These are phyloP conservation scores for Penicillium arizonense DNA, from an alignment of 495 filamentous ascomycete genomes.

Conservation along the genomic window DNA sequence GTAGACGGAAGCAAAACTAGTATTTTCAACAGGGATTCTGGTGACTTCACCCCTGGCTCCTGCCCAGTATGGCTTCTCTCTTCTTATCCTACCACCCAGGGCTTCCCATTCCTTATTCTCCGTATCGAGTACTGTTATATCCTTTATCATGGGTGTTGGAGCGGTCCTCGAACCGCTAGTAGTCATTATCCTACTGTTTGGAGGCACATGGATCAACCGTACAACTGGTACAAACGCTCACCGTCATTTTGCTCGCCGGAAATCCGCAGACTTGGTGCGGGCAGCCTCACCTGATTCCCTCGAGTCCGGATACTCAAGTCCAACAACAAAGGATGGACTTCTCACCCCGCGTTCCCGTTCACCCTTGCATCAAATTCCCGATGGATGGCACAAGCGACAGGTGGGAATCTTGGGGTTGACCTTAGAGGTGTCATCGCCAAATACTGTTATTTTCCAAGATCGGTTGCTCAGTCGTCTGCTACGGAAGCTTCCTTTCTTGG, in stretches of 20 bases:
- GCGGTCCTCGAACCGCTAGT: constrained; percentile 53
- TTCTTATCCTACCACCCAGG: background rate
- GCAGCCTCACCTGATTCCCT: constrained; percentile 26
- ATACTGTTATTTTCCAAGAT: constrained; percentile 52
- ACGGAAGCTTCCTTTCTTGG: constrained; percentile 68
- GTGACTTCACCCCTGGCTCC: background rate
- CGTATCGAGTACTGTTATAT: background rate
- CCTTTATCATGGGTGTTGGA: constrained; percentile 46
- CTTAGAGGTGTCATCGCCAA: constrained; percentile 49
- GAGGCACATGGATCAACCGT: constrained; percentile 59
- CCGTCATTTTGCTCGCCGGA: constrained; percentile 14
- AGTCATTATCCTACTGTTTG: constrained; percentile 55
- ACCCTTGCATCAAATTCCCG: constrained; percentile 19
- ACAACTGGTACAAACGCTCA: constrained; percentile 18
- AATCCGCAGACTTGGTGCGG: constrained; percentile 16
- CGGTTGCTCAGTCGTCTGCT: constrained; percentile 58
- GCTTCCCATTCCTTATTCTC: background rate
- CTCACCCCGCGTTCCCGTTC: constrained; percentile 24
- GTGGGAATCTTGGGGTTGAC: constrained; percentile 34
- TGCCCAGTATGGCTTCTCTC: background rate
- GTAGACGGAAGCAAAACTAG: no score
- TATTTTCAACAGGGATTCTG: background rate
- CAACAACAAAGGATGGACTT: constrained; percentile 33
- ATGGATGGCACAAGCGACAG: constrained; percentile 41
- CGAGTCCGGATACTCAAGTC: constrained; percentile 28